A percentile compares a stretch with the other conserved stretches of the same genome.
phyloP scores from a whole-genome alignment of 192 early-diverging fungal genomes.

The Linnemannia schmuckeri region DNA sequence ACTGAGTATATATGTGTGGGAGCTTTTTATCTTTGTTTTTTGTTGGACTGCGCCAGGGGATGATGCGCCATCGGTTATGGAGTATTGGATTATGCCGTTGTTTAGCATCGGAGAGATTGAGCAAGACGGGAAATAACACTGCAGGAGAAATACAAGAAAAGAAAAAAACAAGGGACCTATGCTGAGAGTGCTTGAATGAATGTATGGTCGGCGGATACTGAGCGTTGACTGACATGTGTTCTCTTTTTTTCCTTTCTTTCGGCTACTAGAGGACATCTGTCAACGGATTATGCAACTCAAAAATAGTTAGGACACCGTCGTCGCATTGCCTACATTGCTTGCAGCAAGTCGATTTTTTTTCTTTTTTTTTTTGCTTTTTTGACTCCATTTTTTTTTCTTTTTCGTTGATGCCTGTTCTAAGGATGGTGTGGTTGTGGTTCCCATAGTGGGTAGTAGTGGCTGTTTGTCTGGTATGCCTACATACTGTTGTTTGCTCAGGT shows the following conservation, averaged over 20 bases:
- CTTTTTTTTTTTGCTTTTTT: slow-evolving; percentile 17
- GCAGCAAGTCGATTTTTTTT: background rate
- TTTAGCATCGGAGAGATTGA: background rate
- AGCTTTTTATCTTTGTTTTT: background rate
- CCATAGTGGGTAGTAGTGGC: background rate
- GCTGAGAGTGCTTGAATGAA: background rate
- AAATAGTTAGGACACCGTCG: slow-evolving; percentile 10
- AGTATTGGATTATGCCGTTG: slow-evolving; percentile 2
- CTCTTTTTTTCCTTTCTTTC: background rate
- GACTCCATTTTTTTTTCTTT: background rate
- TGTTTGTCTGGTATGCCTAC: background rate
- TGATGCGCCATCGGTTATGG: slow-evolving; percentile 1
- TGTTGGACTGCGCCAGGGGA: background rate
- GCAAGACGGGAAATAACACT: background rate
- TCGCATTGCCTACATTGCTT: background rate
- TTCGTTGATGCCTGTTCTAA: background rate
- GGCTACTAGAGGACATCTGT: slow-evolving; percentile 43
- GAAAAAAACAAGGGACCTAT: background rate
- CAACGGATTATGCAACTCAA: slow-evolving; percentile 56
- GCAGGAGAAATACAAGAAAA: background rate
- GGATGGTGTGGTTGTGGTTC: background rate
- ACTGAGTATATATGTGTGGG: background rate
- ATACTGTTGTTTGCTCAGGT: background rate
- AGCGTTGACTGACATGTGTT: slow-evolving; percentile 26
- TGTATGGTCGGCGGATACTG: background rate